Evolutionary conservation across 352 stramenopile species (phyloP).

Genomic region (Aphanomyces stellatus): DNA sequence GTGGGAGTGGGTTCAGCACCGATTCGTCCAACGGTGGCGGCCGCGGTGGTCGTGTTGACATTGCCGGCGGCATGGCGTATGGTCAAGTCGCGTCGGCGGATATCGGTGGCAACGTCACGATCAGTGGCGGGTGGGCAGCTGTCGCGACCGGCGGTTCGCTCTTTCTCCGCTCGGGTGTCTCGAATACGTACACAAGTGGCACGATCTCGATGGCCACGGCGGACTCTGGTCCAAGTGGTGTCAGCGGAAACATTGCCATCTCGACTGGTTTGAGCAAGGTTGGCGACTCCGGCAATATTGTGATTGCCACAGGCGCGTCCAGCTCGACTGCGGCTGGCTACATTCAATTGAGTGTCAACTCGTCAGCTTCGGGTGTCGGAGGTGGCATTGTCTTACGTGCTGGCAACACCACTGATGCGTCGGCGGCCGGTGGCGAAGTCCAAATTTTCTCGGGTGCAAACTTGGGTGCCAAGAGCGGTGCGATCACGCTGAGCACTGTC

Average conservation of each 20-base stretch:
- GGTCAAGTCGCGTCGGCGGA: slow-evolving; percentile 33
- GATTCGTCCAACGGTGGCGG: slow-evolving; percentile 37
- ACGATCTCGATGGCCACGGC: slow-evolving; percentile 32
- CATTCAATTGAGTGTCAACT: slow-evolving; percentile 42
- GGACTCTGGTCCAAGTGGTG: slow-evolving; percentile 23
- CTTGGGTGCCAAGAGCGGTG: slow-evolving; percentile 1
- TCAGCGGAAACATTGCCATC: slow-evolving; percentile 31
- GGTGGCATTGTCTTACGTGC: slow-evolving; percentile 38
- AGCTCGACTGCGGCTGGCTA: slow-evolving; percentile 29
- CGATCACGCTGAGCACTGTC: slow-evolving; percentile 10
- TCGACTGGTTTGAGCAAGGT: slow-evolving; percentile 27
- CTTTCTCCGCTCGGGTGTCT: slow-evolving; percentile 33
- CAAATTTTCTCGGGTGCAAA: slow-evolving; percentile 1
- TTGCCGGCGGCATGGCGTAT: slow-evolving; percentile 36
- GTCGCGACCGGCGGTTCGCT: slow-evolving; percentile 38
- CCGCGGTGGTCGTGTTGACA: slow-evolving; percentile 40
- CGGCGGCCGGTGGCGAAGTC: slow-evolving; percentile 24
- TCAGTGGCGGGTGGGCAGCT: slow-evolving; percentile 33
- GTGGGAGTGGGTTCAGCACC: slow-evolving; percentile 12
- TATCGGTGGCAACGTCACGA: slow-evolving; percentile 29
- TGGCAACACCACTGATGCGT: slow-evolving; percentile 28
- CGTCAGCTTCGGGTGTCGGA: slow-evolving; percentile 25
- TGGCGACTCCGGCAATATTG: slow-evolving; percentile 34
- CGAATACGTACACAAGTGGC: slow-evolving; percentile 32
- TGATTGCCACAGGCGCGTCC: slow-evolving; percentile 34